Evolutionary conservation across 176 grass and related monocot genomes (phyloP).

Genomic region (Oryza meyeriana): DNA sequence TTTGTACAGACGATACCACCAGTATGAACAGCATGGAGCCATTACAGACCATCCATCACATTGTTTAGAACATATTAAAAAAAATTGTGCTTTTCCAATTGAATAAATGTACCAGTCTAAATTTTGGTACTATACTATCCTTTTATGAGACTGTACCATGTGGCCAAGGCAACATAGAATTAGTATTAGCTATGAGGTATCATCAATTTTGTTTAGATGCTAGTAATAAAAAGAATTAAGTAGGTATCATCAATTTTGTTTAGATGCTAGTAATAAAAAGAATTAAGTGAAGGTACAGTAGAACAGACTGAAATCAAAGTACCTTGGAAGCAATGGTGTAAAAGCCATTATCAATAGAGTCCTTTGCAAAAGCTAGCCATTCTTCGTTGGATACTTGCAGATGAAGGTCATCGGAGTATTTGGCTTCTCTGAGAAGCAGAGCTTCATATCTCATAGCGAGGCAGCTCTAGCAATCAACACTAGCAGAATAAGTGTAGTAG

Average conservation of each 20-base stretch:
- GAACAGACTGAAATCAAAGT: not conserved
- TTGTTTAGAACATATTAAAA: not conserved
- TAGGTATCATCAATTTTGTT: not conserved
- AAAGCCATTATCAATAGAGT: constrained; percentile 79
- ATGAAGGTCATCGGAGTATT: constrained; percentile 25
- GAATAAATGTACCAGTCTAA: not conserved
- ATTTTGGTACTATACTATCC: not conserved
- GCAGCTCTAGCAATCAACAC: constrained; percentile 50
- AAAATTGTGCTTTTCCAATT: not conserved
- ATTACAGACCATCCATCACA: not conserved
- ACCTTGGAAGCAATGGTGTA: constrained; percentile 77
- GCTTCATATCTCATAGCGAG: constrained; percentile 78
- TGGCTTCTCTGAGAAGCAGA: constrained; percentile 51
- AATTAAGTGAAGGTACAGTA: not conserved
- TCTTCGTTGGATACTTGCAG: constrained; percentile 56
- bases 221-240: too few relatives aligned
- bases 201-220: too few relatives aligned
- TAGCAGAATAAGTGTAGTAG: not conserved
- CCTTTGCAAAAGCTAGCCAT: constrained; percentile 76
- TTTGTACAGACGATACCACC: not conserved
- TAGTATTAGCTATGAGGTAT: not conserved
- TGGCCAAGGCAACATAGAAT: not conserved
- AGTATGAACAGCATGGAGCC: not conserved
- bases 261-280: not conserved
- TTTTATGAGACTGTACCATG: not conserved